Base-by-base conservation (phyloP, 2,329 filamentous ascomycete genomes). In the Simplicillium sp. region DNA sequence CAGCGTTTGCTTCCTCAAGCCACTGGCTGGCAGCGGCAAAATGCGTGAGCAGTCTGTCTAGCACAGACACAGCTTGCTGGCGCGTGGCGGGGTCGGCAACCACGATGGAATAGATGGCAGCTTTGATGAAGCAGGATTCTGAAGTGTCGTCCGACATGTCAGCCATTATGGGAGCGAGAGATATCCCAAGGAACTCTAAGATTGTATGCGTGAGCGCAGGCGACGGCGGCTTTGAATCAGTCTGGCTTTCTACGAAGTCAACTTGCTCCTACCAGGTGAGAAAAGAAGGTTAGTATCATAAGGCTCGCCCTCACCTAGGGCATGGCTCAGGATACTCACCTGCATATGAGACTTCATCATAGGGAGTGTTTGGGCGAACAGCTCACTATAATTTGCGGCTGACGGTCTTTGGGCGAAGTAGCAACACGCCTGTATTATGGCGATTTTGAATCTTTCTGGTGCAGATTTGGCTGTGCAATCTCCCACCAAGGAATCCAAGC, bases 391-490 rank as follows among this genome's bases (percentile, higher is more conserved):
- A 37, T 65, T 62, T 9, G 65, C 56, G 11, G 68, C 55, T 46
- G 73, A 64, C 4, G 63, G 58, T 43, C 75, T 66, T 38, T 69
- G 66, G 8, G 77, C 75, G 57, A 82, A 80, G 53, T 81, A 75
- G 31, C 73, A 71, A 49, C 78, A 82, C 11, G 72, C 74, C 53
- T 78, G 75, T 16, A 82, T 68, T 18, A 77, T 67, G 8, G 79
- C 75, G 36, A 81, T 67, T 54, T 80, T 81, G 57, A 81, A 82
- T 39, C 63, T 68, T 39, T 68, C 61, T 8, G 80, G 77, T 2
- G 79, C 65, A 40, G 65, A 68, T n/a, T 70, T 58, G 29, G 71
- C 65, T 36, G 82, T 67, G 47, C 80, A 83, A 8, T 64, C 61
- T 36, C 74, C 68, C 3, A 72, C 65, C 12, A 84, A 65, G 16